Conservation (phyloP, 2,329 filamentous ascomycete species). For the Cladorrhinum sp. region DNA sequence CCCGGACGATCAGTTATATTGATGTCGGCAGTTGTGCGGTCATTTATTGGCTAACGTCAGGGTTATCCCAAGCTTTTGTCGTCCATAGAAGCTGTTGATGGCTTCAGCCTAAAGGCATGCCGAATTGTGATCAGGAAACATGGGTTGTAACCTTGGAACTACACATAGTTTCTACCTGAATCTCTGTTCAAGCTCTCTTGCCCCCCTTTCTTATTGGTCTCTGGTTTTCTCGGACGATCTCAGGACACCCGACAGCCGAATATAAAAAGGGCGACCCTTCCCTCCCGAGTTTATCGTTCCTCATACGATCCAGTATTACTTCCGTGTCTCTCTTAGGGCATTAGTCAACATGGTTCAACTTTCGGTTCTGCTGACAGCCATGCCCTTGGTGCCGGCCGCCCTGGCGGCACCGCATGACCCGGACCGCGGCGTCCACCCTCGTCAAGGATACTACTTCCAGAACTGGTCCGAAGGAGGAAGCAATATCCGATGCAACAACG, state of each 20-base stretch:
- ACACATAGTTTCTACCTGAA: no score
- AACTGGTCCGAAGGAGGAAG: slow-evolving; percentile 44
- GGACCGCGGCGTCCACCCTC: slow-evolving; percentile 5
- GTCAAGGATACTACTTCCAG: slow-evolving; percentile 38
- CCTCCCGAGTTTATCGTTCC: not conserved
- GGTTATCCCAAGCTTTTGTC: not conserved
- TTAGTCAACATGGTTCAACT: slow-evolving; percentile 14
- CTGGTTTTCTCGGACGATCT: no score
- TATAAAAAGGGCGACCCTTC: not conserved
- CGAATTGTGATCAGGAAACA: not conserved
- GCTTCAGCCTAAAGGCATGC: not conserved
- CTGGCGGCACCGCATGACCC: slow-evolving; percentile 7
- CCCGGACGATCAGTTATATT: not conserved
- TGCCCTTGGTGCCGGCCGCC: not conserved
- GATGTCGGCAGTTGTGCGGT: not conserved
- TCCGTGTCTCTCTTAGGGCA: not conserved
- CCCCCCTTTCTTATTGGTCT: no score
- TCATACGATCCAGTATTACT: not conserved
- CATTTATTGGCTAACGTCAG: not conserved
- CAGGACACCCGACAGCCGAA: not conserved
- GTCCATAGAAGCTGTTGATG: not conserved
- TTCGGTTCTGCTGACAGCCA: not conserved
- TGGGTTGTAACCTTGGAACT: not conserved
- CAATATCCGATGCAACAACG: slow-evolving; percentile 41
- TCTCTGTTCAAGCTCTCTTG: no score